Evolutionary conservation across 257 asterid genomes (phyloP).

Genomic region (Ilex aquifolium): DNA sequence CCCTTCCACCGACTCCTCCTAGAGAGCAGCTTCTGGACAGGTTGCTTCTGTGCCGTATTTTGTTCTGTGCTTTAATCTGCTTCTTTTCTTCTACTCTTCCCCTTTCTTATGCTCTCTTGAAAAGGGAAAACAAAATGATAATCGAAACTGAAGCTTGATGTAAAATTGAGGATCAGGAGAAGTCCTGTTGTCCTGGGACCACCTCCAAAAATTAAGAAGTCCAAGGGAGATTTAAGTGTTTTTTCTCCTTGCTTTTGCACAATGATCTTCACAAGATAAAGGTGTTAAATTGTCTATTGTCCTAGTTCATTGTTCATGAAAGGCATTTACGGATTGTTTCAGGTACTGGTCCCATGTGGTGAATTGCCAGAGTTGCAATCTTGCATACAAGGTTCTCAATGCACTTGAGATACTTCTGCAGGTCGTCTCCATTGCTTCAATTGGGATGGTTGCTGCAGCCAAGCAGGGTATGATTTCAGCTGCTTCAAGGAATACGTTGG

Average conservation of each 20-base stretch:
- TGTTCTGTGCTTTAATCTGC: not conserved
- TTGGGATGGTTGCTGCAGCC: slow-evolving; percentile 63
- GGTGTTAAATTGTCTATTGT: too few species aligned
- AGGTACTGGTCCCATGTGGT: slow-evolving; percentile 84
- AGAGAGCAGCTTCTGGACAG: slow-evolving; percentile 70
- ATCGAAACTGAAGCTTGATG: not conserved
- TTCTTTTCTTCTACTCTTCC: not conserved
- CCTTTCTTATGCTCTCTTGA: not conserved
- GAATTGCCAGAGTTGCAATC: slow-evolving; percentile 64
- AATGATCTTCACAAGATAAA: too few species aligned
- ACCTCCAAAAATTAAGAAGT: not conserved
- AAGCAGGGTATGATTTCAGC: slow-evolving; percentile 46
- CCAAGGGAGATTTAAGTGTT: too few species aligned
- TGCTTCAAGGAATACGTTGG: slow-evolving; percentile 38
- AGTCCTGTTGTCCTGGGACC: not conserved
- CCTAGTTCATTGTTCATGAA: not conserved
- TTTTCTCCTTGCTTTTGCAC: too few species aligned
- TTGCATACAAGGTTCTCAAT: slow-evolving; percentile 50
- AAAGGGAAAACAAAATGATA: not conserved
- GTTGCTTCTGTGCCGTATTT: slow-evolving; percentile 19
- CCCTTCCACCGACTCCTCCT: slow-evolving; percentile 52
- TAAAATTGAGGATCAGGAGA: not conserved
- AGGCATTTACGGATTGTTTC: slow-evolving; percentile 8
- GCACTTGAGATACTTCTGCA: slow-evolving; percentile 46
- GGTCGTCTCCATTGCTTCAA: slow-evolving; percentile 33